A percentile compares a stretch with the other conserved stretches of the same genome.
Evolutionary conservation across 345 rosid genomes (phyloP).

Genomic region (Eucalyptus shirleyi): DNA sequence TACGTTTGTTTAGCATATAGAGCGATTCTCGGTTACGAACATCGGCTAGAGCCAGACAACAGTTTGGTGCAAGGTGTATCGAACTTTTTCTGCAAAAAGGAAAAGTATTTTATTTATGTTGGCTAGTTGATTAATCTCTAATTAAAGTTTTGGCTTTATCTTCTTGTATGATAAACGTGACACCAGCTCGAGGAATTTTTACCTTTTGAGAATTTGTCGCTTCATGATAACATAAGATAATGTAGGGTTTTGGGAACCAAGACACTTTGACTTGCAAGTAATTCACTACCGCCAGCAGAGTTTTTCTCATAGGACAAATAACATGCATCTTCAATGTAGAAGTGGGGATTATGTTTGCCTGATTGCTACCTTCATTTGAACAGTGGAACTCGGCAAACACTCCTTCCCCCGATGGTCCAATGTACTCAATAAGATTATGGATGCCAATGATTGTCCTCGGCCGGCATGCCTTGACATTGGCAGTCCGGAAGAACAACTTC

Average conservation of each 20-base stretch:
- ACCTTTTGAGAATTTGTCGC: too few relatives aligned
- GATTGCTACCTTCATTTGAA: background rate
- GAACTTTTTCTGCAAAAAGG: too few relatives aligned
- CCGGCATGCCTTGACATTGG: conserved; percentile 41
- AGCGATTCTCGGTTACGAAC: too few relatives aligned
- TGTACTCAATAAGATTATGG: conserved; percentile 67
- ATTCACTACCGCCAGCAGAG: background rate
- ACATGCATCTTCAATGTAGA: background rate
- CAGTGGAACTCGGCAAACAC: conserved; percentile 66
- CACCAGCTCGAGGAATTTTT: too few relatives aligned
- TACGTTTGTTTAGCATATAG: too few relatives aligned
- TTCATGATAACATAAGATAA: too few relatives aligned
- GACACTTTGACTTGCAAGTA: background rate
- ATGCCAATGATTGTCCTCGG: conserved; percentile 39
- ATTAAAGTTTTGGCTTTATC: too few relatives aligned
- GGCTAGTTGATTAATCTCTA: too few relatives aligned
- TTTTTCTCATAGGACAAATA: background rate
- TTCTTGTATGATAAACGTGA: too few relatives aligned
- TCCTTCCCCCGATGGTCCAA: conserved; percentile 70
- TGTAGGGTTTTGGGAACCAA: background rate
- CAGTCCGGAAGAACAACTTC: conserved; percentile 30
- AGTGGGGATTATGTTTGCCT: background rate
- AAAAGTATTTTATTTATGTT: too few relatives aligned
- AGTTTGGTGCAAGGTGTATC: too few relatives aligned
- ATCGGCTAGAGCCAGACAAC: too few relatives aligned